These are phyloP conservation scores for Darksidea phi DNA, from an alignment of 495 filamentous ascomycete species.

Conservation along the genomic window DNA sequence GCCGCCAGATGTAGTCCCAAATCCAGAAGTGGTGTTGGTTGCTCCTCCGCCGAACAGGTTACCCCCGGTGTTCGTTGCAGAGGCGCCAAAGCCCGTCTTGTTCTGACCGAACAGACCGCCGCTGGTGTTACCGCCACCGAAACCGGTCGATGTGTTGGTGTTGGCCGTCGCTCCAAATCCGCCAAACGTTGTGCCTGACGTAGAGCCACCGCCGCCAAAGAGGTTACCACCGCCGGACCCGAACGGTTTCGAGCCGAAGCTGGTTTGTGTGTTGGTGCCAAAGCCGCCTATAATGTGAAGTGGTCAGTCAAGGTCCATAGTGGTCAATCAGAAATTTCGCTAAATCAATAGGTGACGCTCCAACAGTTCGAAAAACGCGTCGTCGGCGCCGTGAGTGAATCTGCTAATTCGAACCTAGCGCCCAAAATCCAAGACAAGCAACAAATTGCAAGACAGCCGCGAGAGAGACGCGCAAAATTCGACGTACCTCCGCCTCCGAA, in stretches of 20 bases:
- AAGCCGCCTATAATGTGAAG: constrained; percentile 22
- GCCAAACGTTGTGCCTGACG: constrained; percentile 10
- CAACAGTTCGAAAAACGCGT: neutral
- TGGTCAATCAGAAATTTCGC: neutral
- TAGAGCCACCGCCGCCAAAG: constrained; percentile 45
- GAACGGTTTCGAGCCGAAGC: constrained; percentile 35
- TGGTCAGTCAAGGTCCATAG: no score
- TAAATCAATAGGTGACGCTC: neutral
- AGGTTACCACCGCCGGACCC: constrained; percentile 29
- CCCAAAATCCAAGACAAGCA: constrained; percentile 6
- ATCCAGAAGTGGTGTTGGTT: no score
- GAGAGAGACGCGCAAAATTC: constrained; percentile 36
- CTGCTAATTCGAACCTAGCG: neutral
- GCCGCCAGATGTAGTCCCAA: constrained; percentile 40
- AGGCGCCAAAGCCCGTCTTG: constrained; percentile 31
- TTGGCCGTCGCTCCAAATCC: constrained; percentile 27
- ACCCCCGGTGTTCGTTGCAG: constrained; percentile 4
- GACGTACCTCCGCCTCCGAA: constrained; percentile 51
- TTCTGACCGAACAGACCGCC: constrained; percentile 30
- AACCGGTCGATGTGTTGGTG: constrained; percentile 25
- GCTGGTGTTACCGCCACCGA: constrained; percentile 16
- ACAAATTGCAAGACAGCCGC: constrained; percentile 9
- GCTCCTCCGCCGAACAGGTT: constrained; percentile 24
- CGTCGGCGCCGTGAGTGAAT: neutral
- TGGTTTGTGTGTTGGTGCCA: constrained; percentile 33